Evolutionary conservation across 768 basidiomycete species (phyloP).

Genomic region (Hygrophoropsis aurantiaca): DNA sequence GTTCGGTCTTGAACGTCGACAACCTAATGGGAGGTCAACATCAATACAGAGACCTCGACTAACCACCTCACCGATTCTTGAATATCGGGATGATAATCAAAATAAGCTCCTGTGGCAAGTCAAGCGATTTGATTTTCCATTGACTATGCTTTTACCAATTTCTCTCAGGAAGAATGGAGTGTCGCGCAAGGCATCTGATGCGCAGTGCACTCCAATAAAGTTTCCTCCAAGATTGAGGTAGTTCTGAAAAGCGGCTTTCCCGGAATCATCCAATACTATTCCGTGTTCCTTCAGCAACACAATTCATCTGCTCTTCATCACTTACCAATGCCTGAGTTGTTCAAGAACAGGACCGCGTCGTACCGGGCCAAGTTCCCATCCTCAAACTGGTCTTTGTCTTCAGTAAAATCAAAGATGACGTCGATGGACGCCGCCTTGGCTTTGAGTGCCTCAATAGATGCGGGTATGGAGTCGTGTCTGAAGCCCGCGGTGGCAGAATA

Average conservation of each 20-base stretch:
- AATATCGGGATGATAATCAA: slow-evolving; percentile 68
- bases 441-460: slow-evolving; percentile 58
- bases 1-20: slow-evolving; percentile 54
- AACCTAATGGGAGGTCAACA: slow-evolving; percentile 36
- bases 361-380: slow-evolving; percentile 52
- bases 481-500: slow-evolving; percentile 63
- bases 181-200: slow-evolving; percentile 59
- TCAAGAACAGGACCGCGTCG: slow-evolving; percentile 69
- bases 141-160: slow-evolving; percentile 44
- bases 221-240: slow-evolving; percentile 71
- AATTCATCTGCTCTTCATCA: slow-evolving; percentile 3
- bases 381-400: slow-evolving; percentile 58
- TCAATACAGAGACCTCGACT: slow-evolving; percentile 14
- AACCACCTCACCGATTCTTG: slow-evolving; percentile 56
- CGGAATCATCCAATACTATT: slow-evolving; percentile 57
- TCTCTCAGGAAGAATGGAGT: slow-evolving; percentile 57
- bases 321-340: slow-evolving; percentile 67
- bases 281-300: background rate
- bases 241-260: slow-evolving; percentile 59
- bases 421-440: slow-evolving; percentile 44
- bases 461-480: slow-evolving; percentile 76
- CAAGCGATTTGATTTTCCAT: background rate
- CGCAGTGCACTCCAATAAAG: slow-evolving; percentile 68
- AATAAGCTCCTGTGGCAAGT: slow-evolving; percentile 50
- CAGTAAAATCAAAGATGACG: slow-evolving; percentile 62